Base-by-base conservation (phyloP, 306 rosid species). In the Rosa persica region DNA sequence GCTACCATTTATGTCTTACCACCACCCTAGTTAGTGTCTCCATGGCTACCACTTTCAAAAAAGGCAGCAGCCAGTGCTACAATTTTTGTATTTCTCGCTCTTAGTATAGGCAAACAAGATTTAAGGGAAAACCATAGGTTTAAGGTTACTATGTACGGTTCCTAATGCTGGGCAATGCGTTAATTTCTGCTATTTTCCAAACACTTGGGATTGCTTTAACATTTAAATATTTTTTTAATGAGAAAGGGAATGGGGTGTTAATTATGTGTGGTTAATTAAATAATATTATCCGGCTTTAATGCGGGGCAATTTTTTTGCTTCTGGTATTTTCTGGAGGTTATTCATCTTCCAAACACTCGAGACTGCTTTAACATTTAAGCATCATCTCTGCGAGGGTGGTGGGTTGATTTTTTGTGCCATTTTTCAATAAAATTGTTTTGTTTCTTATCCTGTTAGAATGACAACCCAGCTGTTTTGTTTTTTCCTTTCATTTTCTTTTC, bases 151-250 rank as follows among this genome's bases (percentile, higher is more conserved):
- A 58, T 40, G 69, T 22, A 57, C 40, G 51, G n/a, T 54, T 11
- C 51, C 39, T n/a, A 42, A 4, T 49, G 12, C 44, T 5, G 22
- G 62, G 13, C 16, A 27, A 49, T 34, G n/a, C 7, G 20, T 73
- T 42, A 36, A 39, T n/a, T 54, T 52, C 10, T 72, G 46, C 10
- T 49, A 72, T 44, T 72, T 72, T 48, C 17, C 46, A 44, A 17
- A 34, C 46, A 42, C n/a, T 19, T 17, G n/a, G 58, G 78, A 75
- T 16, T 75, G 43, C 58, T 60, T 60, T 58, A 74, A 15, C 5
- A 12, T 73, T n/a, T n/a, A n/a, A 70, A n/a, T n/a, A 8, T 70
- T 9, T 8, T 49, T 16, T 49, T 17, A 4, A 22, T 49, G 76
- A 49, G 36, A 30, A 30, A 30, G 36, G 36, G 76, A 8, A 17